Evolutionary conservation across 108 stramenopile species (phyloP).

Genomic region (Cyclotella choctawhatcheeana): DNA sequence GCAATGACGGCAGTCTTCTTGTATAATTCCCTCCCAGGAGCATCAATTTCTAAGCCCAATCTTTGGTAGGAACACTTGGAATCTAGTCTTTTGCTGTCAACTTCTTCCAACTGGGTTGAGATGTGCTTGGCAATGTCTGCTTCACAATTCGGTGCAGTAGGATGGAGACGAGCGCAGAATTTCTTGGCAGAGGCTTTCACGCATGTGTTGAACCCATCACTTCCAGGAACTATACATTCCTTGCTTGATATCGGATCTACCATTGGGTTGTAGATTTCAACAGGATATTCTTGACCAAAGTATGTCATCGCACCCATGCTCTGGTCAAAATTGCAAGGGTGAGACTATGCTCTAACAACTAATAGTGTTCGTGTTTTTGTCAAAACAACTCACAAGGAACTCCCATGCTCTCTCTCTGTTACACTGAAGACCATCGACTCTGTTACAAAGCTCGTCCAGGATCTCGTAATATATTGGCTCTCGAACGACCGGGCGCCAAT

Average conservation of each 20-base stretch:
- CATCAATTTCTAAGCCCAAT: conserved; percentile 52
- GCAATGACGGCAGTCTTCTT: conserved; percentile 32
- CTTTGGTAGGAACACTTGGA: conserved; percentile 54
- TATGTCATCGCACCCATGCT: conserved; percentile 53
- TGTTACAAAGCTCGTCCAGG: conserved; percentile 47
- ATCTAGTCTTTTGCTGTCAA: conserved; percentile 35
- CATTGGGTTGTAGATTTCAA: conserved; percentile 53
- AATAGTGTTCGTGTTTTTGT: not conserved
- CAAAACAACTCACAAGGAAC: conserved; percentile 18
- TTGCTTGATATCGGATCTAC: conserved; percentile 41
- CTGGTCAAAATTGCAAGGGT: not conserved
- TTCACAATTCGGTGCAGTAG: conserved; percentile 42
- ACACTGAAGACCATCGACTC: conserved; percentile 35
- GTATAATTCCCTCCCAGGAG: conserved; percentile 46
- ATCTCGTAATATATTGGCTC: conserved; percentile 49
- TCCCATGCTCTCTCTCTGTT: conserved; percentile 51
- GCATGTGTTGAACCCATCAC: conserved; percentile 14
- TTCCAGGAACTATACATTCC: conserved; percentile 22
- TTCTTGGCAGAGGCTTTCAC: conserved; percentile 37
- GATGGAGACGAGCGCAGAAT: conserved; percentile 40
- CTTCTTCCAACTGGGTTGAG: conserved; percentile 24
- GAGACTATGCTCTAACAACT: not conserved
- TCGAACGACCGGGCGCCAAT: conserved; percentile 57
- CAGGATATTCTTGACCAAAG: conserved; percentile 41
- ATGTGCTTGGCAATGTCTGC: conserved; percentile 46